Base-by-base conservation (phyloP, 2,329 filamentous ascomycete genomes). In the Cladorrhinum sp. region DNA sequence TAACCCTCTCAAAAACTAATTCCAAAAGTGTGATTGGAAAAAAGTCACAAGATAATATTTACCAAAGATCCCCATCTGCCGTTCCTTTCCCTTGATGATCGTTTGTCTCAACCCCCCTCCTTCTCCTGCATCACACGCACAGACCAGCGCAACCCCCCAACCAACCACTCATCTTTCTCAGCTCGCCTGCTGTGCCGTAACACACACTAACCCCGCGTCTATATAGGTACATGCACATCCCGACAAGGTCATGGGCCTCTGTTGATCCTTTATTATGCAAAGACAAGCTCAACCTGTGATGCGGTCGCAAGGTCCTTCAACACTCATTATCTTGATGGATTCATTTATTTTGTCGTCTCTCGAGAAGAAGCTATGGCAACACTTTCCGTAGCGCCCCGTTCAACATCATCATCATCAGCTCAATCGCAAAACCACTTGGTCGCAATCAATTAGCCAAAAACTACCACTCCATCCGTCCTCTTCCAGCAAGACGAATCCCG, bases 401-500 rank as follows among this genome's bases (percentile, higher is more conserved):
- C 23, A 23, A 33, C 21, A 18, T 20, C 51, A 42, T 20, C 51
- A 42, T 55, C 39, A 30, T 53, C 24, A 58, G 39, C 49, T 39
- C 26, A 30, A 56, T 65, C 66, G 36, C 52, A 61, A 58, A 36
- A 66, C 69, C 70, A 72, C 70, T 72, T 72, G 70, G 67, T 64
- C 53, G 65, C 50, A 61, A 66, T 61, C 58, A 55, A 58, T 16
- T 64, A 66, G 59, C 62, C 64, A 61, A 65, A 62, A 55, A 58
- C 54, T 60, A 55, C 53, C 30, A 46, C 42, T 9, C 18, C 42
- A 46, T 46, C 23, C 36, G 7, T 49, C n/a, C 14, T 56, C 33
- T 33, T 24, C 21, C 49, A 63, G 55, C 60, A 63, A 64, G 54
- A 65, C 61, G 51, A 58, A 57, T 60, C 57, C 58, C 49, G 50